These are phyloP conservation scores for Sarocladiaceae sp. DNA, from an alignment of 2,329 filamentous ascomycete genomes.

Conservation along the genomic window DNA sequence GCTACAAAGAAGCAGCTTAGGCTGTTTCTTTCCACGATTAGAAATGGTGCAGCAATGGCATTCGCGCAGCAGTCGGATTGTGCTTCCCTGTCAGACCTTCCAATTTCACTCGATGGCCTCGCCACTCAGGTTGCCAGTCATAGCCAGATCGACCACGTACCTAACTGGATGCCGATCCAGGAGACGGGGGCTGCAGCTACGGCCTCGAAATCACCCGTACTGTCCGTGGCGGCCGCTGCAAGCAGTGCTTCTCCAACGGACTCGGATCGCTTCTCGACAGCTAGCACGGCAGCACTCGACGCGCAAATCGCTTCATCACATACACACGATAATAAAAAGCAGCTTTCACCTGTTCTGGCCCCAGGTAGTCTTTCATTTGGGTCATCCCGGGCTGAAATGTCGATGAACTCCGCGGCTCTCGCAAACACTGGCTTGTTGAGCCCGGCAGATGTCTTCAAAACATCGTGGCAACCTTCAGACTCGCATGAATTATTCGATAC, in stretches of 20 bases:
- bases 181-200: no score
- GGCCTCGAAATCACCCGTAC: conserved; percentile 1
- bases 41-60: no score
- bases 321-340: background rate
- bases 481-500: background rate
- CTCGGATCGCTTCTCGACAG: conserved; percentile 15
- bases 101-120: background rate
- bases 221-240: conserved; percentile 6
- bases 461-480: background rate
- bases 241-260: conserved; percentile 7
- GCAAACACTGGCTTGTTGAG: background rate
- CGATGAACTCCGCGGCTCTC: background rate
- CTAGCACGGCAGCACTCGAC: conserved; percentile 13
- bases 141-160: conserved; percentile 5
- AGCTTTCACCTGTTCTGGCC: background rate
- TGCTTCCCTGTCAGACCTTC: background rate
- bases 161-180: no score
- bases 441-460: conserved; percentile 5
- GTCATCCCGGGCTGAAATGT: no score
- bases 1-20: conserved; percentile 25
- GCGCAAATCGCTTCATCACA: conserved; percentile 11
- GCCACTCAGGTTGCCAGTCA: conserved; percentile 15
- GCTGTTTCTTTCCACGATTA: no score
- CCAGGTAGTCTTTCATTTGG: background rate
- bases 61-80: conserved; percentile 12